Evolutionary conservation across 352 stramenopile species (phyloP), one percentile per base, ranked within the genome.

Genomic region (Phytophthora hibernalis): DNA sequence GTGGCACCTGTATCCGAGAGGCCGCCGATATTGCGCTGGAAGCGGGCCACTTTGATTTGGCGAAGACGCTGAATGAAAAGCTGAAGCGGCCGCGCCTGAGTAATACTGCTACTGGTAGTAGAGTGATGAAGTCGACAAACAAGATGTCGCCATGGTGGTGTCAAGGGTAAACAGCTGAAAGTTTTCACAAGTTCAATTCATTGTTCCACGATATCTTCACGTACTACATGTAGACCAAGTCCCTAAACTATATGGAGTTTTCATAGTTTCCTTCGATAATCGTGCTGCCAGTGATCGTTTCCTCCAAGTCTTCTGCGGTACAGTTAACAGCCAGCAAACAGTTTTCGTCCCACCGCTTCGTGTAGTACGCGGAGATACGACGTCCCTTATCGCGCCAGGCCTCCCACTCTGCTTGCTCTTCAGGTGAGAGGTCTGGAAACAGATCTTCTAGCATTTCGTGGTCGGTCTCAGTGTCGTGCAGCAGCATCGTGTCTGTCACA

Each of bases 401-500:
- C 16, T 65, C 22, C 51, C 76, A 75, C 44, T 80, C 55, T n/a
- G 43, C 28, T n/a, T 68, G 31, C 5, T 52, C 30, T 1, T 30
- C n/a, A 24, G 54, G 56, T 5, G 50, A 21, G 13, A 80, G 59
- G 2, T 70, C 48, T 9, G 42, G 26, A 26, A 79, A 74, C 28
- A 89, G 20, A 43, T 89, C 73, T 21, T 79, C 38, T n/a, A 52
- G 0, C 30, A 75, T 54, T 9, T 51, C 20, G 5, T 79, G 66
- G 52, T 89, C 80, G 8, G 45, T 61, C 26, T 77, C 61, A 0
- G 68, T 58, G 54, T 89, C 68, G 48, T 74, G 81, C 22, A 81
- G 60, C 21, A 70, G 67, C 43, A 87, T 58, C 11, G 72, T 63
- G 33, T 76, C 68, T 6, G 65, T 72, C 20, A 73, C 42, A 11